phyloP scores from a whole-genome alignment of 805 yeast genomes.

The Tetrapisispora nanseiensis region DNA sequence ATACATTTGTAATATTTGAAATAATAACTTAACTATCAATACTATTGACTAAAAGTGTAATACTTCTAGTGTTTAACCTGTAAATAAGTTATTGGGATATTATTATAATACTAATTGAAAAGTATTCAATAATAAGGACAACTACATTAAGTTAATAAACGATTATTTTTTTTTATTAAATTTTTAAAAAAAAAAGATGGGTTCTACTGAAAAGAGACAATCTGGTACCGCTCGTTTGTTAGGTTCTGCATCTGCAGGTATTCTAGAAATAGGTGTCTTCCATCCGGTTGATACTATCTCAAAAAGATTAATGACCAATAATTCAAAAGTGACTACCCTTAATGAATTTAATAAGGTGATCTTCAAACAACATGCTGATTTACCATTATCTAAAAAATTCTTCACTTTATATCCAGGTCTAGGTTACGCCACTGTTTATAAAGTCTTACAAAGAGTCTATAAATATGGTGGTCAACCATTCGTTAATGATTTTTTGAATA shows the following conservation, averaged over 20 bases:
- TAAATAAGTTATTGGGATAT: too few relatives aligned
- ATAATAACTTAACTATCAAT: too few relatives aligned
- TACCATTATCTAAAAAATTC: conserved; percentile 59
- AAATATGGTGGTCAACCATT: conserved; percentile 99
- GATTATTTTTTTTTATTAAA: too few relatives aligned
- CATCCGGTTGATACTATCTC: conserved; percentile 98
- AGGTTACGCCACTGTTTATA: conserved; percentile 96
- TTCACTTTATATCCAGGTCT: conserved; percentile 92
- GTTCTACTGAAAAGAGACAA: conserved; percentile 55
- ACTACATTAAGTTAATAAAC: too few relatives aligned
- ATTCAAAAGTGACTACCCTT: conserved; percentile 51
- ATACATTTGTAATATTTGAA: too few relatives aligned
- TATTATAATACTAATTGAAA: too few relatives aligned
- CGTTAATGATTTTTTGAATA: conserved; percentile 83
- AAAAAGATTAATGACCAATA: conserved; percentile 85
- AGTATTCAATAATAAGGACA: too few relatives aligned
- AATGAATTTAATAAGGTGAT: conserved; percentile 75
- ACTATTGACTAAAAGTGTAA: too few relatives aligned
- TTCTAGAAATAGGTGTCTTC: conserved; percentile 91
- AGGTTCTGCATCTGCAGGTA: conserved; percentile 97
- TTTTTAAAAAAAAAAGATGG: neutral
- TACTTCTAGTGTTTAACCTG: too few relatives aligned
- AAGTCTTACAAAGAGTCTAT: conserved; percentile 92
- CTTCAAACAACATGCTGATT: conserved; percentile 70
- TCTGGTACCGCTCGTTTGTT: conserved; percentile 82